phyloP scores from a whole-genome alignment of 192 early-diverging fungal genomes.

The Coemansia asiatica region DNA sequence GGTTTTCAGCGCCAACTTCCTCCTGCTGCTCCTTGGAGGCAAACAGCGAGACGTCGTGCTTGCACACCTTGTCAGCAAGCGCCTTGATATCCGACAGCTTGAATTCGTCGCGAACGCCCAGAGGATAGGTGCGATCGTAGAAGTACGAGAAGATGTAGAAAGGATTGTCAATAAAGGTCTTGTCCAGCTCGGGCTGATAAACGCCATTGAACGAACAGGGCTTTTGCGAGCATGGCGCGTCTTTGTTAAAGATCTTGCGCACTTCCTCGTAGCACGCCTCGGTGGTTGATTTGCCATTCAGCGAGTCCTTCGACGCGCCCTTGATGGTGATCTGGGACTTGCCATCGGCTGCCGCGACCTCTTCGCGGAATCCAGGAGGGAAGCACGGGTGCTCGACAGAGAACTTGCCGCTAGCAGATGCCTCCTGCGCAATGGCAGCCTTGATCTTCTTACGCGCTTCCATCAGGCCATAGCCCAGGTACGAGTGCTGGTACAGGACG shows the following conservation, averaged over 20 bases:
- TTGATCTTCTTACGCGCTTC: conserved; percentile 80
- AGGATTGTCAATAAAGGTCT: conserved; percentile 69
- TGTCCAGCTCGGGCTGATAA: conserved; percentile 78
- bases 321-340: conserved; percentile 46
- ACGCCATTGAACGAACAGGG: conserved; percentile 93
- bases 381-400: conserved; percentile 66
- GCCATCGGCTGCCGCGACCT: conserved; percentile 27
- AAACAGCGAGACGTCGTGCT: conserved; percentile 52
- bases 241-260: conserved; percentile 75
- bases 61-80: conserved; percentile 71
- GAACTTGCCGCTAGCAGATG: conserved; percentile 34
- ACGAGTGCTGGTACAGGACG: conserved; percentile 92
- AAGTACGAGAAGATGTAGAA: conserved; percentile 97
- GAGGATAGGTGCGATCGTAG: conserved; percentile 81
- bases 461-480: conserved; percentile 89
- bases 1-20: conserved; percentile 56
- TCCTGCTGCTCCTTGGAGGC: conserved; percentile 56
- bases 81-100: conserved; percentile 66
- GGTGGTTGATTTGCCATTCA: conserved; percentile 30
- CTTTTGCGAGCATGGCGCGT: conserved; percentile 54
- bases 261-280: conserved; percentile 54
- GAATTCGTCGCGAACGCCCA: conserved; percentile 72
- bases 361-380: conserved; percentile 62
- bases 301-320: conserved; percentile 61
- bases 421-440: conserved; percentile 37